Evolutionary conservation across 306 rosid species (phyloP), one percentile per base, ranked within the genome.

Genomic region (Prinsepia uniflora): DNA sequence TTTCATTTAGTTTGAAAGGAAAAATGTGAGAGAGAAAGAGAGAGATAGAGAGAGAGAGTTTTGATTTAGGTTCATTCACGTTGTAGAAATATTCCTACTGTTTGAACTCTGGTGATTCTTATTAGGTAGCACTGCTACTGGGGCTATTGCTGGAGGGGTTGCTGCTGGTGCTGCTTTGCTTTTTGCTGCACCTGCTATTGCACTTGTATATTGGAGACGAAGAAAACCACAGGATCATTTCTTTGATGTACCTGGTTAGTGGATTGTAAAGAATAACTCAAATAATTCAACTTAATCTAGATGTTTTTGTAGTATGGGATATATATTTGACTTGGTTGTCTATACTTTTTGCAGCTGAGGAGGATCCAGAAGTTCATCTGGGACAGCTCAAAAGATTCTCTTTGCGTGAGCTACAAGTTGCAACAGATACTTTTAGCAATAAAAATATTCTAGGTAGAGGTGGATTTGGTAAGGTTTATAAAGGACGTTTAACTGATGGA

Each of bases 131-230:
- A 67, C 77, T 72, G 61, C 81, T 42, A 87, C 92, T 45, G 97
- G 96, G 72, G 87, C 96, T 75, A 91, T 95, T 84, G 99, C 97
- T 64, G 99, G 96, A 74, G 99, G 97, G 79, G 99, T 91, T 76
- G 99, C 96, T 76, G 99, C 96, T 58, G 96, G 91, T 67, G 97
- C 96, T 58, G 96, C 96, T 78, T 77, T 91, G 71, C 80, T 95
- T 70, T 91, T 95, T 86, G 96, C 96, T 68, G 95, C 84, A 68
- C 96, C 97, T 79, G 96, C 97, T 78, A 85, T 95, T 79, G 96
- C 97, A 59, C 92, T 89, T 85, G 96, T 86, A 58, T 77, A 66
- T 74, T 95, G 88, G 90, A 83, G 96, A 40, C 84, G 81, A 65
- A 87, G 82, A 86, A 86, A 83, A 79, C 87, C 91, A 6, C 86